Percentiles rank a stretch among this genome's conserved stretches.
Conservation (phyloP, 352 stramenopile genomes). For the Globisporangium perplexum region DNA sequence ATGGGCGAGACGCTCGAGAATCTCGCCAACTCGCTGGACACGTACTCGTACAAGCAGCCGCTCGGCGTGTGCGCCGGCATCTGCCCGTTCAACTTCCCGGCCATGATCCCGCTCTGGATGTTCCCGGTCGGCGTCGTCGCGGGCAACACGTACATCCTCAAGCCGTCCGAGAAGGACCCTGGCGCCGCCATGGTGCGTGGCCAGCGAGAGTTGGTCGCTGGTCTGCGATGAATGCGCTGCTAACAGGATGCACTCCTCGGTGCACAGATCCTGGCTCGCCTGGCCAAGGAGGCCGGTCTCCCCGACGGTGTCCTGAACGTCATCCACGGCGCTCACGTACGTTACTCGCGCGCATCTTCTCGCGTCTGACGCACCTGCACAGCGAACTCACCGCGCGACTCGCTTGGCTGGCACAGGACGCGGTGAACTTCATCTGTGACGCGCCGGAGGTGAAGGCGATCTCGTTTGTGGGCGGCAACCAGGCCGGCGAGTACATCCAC, state of each 20-base stretch:
- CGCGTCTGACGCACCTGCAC: neutral
- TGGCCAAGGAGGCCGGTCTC: constrained; percentile 91
- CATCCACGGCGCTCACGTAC: constrained; percentile 80
- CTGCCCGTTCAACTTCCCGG: constrained; percentile 95
- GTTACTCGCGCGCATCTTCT: too few species aligned
- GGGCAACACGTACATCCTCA: constrained; percentile 97
- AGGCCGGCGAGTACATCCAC: constrained; percentile 94
- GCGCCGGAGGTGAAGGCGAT: constrained; percentile 93
- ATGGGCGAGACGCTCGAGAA: constrained; percentile 95
- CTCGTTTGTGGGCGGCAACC: constrained; percentile 94
- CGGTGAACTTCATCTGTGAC: constrained; percentile 95
- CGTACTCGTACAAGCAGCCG: constrained; percentile 95
- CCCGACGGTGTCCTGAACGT: constrained; percentile 95
- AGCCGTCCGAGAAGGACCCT: constrained; percentile 93
- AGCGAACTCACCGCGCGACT: neutral
- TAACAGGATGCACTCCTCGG: neutral
- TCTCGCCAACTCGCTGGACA: constrained; percentile 91
- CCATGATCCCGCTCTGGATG: constrained; percentile 97
- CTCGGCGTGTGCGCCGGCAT: constrained; percentile 93
- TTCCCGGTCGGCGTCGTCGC: constrained; percentile 84
- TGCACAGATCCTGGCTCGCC: constrained; percentile 80
- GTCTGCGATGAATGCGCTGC: neutral
- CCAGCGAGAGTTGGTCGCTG: neutral
- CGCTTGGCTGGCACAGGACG: constrained; percentile 47
- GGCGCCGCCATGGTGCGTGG: constrained; percentile 69